Evolutionary conservation across 768 basidiomycete species (phyloP).

Genomic region (Kwoniella sp.): DNA sequence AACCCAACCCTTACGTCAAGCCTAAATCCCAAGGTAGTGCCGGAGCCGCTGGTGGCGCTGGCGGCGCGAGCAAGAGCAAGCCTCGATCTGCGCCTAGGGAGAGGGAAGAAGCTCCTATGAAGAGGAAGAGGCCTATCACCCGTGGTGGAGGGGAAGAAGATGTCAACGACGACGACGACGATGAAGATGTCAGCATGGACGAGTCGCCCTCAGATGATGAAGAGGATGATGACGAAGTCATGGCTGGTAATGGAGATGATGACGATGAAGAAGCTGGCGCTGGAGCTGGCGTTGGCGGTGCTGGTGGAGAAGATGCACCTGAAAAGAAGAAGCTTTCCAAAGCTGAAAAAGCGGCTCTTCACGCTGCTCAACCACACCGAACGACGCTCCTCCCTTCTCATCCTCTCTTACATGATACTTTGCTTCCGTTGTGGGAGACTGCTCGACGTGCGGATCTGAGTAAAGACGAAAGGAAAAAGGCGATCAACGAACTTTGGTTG

Average conservation of each 20-base stretch:
- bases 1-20: conserved; percentile 1
- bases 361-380: conserved; percentile 54
- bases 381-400: conserved; percentile 52
- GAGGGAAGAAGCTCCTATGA: conserved; percentile 21
- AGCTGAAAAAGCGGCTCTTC: conserved; percentile 49
- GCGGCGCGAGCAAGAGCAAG: conserved; percentile 6
- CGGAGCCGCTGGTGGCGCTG: conserved; percentile 4
- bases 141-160: conserved; percentile 36
- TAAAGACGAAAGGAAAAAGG: conserved; percentile 70
- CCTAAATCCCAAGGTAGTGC: neutral
- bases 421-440: conserved; percentile 54
- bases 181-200: conserved; percentile 26
- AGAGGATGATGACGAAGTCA: conserved; percentile 28
- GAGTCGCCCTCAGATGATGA: conserved; percentile 22
- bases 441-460: conserved; percentile 58
- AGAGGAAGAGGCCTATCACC: conserved; percentile 42
- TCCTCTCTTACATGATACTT: conserved; percentile 49
- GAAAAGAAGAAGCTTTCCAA: conserved; percentile 44
- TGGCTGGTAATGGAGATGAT: conserved; percentile 36
- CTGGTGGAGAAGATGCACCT: conserved; percentile 20
- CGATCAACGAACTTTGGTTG: conserved; percentile 72
- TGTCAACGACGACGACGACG: conserved; percentile 32
- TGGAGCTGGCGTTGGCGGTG: conserved; percentile 10
- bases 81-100: conserved; percentile 5
- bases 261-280: conserved; percentile 24